Evolutionary conservation across 2,329 filamentous ascomycete genomes (phyloP).

Genomic region (Acrocalymma vagum): DNA sequence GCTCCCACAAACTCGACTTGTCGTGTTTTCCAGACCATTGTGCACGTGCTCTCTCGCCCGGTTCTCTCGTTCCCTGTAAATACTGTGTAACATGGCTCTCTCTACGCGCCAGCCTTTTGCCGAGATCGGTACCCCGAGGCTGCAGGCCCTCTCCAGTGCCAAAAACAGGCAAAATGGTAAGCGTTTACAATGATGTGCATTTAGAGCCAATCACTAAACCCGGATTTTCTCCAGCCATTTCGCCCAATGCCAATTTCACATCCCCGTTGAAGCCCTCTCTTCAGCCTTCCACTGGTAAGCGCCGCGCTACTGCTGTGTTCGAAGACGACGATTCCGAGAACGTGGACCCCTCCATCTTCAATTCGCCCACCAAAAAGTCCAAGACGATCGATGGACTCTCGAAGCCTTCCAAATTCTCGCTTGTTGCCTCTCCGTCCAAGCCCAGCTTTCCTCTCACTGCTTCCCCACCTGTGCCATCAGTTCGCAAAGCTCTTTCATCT

Average conservation of each 20-base stretch:
- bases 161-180: conserved; percentile 79
- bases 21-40: no score
- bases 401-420: conserved; percentile 52
- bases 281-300: conserved; percentile 52
- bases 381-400: conserved; percentile 53
- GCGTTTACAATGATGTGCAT: conserved; percentile 12
- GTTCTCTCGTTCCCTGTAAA: no score
- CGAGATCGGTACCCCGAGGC: conserved; percentile 72
- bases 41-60: no score
- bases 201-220: conserved; percentile 26
- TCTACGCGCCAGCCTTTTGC: conserved; percentile 77
- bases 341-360: conserved; percentile 62
- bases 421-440: conserved; percentile 40
- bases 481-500: conserved; percentile 51
- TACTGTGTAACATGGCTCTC: conserved; percentile 45
- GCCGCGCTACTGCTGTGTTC: conserved; percentile 53
- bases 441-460: conserved; percentile 30
- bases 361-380: conserved; percentile 62
- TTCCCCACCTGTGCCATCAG: conserved; percentile 36
- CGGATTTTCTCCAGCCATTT: conserved; percentile 37
- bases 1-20: no score
- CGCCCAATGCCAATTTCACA: conserved; percentile 34
- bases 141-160: conserved; percentile 75
- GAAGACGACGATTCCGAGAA: conserved; percentile 66
- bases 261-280: conserved; percentile 40